Evolutionary conservation across 306 rosid species (phyloP).

Genomic region (Cicer pinnatifidum): DNA sequence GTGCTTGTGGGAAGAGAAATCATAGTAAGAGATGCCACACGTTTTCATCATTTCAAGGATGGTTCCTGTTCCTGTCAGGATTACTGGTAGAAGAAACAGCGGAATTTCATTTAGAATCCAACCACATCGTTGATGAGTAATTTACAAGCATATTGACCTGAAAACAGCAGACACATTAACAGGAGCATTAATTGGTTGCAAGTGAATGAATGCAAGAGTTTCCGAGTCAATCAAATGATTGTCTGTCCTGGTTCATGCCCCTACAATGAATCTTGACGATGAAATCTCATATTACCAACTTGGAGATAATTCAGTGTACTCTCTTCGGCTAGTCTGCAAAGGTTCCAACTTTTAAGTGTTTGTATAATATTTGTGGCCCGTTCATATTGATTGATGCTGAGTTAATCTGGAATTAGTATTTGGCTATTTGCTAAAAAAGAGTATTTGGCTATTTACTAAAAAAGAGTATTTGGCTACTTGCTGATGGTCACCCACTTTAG

Average conservation of each 20-base stretch:
- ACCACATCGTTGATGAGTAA: slow-evolving; percentile 11
- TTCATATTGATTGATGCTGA: slow-evolving; percentile 22
- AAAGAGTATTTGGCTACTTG: not conserved
- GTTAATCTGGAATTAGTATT: slow-evolving; percentile 6
- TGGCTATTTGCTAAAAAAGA: too few relatives aligned
- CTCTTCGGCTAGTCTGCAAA: not conserved
- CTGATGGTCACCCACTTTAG: not conserved
- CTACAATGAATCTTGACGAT: slow-evolving; percentile 3
- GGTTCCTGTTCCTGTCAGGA: slow-evolving; percentile 85
- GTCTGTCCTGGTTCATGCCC: not conserved
- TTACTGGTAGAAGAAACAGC: slow-evolving; percentile 65
- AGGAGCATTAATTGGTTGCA: slow-evolving; percentile 16
- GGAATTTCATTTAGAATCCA: slow-evolving; percentile 21
- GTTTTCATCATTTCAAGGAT: slow-evolving; percentile 84
- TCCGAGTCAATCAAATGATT: not conserved
- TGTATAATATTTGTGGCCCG: too few relatives aligned
- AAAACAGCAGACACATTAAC: not conserved
- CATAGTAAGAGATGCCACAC: slow-evolving; percentile 74
- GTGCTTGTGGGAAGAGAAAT: slow-evolving; percentile 83
- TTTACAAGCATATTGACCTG: slow-evolving; percentile 6
- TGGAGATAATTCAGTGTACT: slow-evolving; percentile 13
- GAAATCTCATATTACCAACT: slow-evolving; percentile 11
- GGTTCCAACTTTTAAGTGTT: slow-evolving; percentile 2
- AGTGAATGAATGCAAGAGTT: slow-evolving; percentile 5
- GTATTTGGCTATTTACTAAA: not conserved